Percentiles rank a stretch among this genome's conserved stretches.
Evolutionary conservation across 768 basidiomycete genomes (phyloP).

Genomic region (Suillus subaureus): DNA sequence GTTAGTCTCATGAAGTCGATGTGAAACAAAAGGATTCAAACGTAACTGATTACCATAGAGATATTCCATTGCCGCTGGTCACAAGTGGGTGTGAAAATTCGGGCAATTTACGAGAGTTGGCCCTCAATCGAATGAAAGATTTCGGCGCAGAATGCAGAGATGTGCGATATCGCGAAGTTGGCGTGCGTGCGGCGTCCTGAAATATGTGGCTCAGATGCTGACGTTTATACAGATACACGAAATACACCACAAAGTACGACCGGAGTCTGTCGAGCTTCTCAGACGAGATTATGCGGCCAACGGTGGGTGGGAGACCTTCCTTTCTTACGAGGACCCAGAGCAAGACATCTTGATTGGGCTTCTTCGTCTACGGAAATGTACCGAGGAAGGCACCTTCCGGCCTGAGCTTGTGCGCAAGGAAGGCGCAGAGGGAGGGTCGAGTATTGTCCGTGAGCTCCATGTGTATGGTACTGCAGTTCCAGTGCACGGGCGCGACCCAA

Average conservation of each 20-base stretch:
- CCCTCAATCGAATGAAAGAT: constrained; percentile 97
- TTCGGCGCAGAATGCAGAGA: constrained; percentile 98
- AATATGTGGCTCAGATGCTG: constrained; percentile 10
- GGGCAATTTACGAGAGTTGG: constrained; percentile 94
- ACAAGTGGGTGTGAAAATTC: constrained; percentile 97
- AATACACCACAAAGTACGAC: constrained; percentile 96
- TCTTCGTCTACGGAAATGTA: constrained; percentile 90
- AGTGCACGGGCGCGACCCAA: constrained; percentile 95
- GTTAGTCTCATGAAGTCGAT: constrained; percentile 39
- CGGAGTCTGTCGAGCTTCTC: constrained; percentile 92
- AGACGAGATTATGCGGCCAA: constrained; percentile 96
- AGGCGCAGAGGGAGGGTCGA: constrained; percentile 76
- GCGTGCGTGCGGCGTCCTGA: constrained; percentile 54
- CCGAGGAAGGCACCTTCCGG: constrained; percentile 95
- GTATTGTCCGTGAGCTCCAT: constrained; percentile 94
- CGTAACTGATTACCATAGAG: constrained; percentile 47
- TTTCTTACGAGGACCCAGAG: constrained; percentile 98
- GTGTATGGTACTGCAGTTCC: constrained; percentile 99
- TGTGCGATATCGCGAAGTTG: constrained; percentile 97
- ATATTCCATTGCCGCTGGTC: constrained; percentile 96
- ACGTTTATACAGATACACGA: constrained; percentile 78
- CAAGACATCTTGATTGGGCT: constrained; percentile 95
- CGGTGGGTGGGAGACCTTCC: constrained; percentile 99
- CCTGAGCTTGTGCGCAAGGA: constrained; percentile 81
- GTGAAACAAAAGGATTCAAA: constrained; percentile 1